Base-by-base conservation (phyloP, 1,284 basidiomycete species). In the Marasmius oreades region DNA sequence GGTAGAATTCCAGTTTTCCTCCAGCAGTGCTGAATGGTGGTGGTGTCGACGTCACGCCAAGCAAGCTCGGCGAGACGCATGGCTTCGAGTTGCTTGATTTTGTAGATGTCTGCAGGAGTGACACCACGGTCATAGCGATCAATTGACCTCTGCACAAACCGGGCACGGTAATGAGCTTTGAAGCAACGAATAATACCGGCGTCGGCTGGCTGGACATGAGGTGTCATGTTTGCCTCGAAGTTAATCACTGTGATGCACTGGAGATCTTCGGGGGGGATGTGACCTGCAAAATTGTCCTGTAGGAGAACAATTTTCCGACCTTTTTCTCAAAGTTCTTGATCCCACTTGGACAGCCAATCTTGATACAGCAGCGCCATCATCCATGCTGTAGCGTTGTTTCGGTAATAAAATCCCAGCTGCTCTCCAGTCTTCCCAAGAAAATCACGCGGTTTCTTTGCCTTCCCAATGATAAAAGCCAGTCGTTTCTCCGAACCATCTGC, bases 21-120 rank as follows among this genome's bases (percentile, higher is more conserved):
- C 37, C 37, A 39, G 18, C 37, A 39, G 37, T 46, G 5, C 8
- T 44, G 42, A n/a, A 44, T 44, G 3, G 24, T 46, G 5, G 16
- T 46, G 3, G 44, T 46, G 16, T 46, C 44, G 22, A 46, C 44
- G 5, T 46, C 16, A 16, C 22, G 4, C 44, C 44, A 46, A 8
- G 44, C 18, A 46, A 24, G 5, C 4, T 24, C 20, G 2, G 71
- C 66, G 11, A 73, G 43, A 0, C 23, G 34, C 70, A 73, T 73
- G 2, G 63, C 72, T 18, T 67, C 39, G 0, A 73, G 67, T 28
- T 73, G 67, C 51, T 74, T 61, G 28, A 75, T 72, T 1, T 67
- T 16, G 47, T 73, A 74, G 28, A 73, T 67, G 8, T 70, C 3
- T 2, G 59, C 22, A 10, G 65, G 61, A 1, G 66, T 61, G 5